Evolutionary conservation across 2,329 filamentous ascomycete genomes (phyloP), one percentile per base, ranked within the genome.

Genomic region (Magnaporthiopsis incrustans): DNA sequence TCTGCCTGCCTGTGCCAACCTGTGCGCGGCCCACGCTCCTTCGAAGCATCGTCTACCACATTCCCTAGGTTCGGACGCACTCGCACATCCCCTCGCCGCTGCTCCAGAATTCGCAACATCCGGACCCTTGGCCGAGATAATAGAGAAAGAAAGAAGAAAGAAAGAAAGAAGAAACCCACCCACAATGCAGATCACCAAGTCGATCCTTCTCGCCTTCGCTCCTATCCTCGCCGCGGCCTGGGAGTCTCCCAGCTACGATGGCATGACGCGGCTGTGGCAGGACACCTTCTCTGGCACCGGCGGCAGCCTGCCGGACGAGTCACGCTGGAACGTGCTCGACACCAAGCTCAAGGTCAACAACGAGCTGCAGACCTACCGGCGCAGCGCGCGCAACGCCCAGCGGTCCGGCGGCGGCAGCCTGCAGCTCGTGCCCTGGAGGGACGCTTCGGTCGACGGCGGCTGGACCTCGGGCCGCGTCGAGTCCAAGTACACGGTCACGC

Each of bases 281-380:
- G 79, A 82, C 33, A 68, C 66, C 27, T 84, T 83, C 64, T 53
- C 63, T 2, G 82, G 81, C 22, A 8, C 18, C 27, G n/a, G 59
- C 33, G 64, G 67, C 61, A 65, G 57, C 61, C 62, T 65, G 64
- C 61, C 67, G 84, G 84, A 88, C 65, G 84, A 88, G 67, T 85
- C 85, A 64, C 84, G 83, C 67, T 81, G 86, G 71, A 85, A 88
- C 75, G 82, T 81, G 76, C 79, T 82, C 68, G 83, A 81, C 62
- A 78, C 83, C 69, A 81, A 84, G 67, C 82, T 88, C 72, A 87
- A 86, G 72, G 83, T 88, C 65, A 86, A 85, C 77, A 76, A 79
- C 68, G 82, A 85, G 69, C 68, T 79, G 22, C 75, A 86, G 70
- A 75, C 73, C 4, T 86, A 85, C 74, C 77, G 78, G 2, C 72